Evolutionary conservation across 2,329 filamentous ascomycete species (phyloP), one percentile per base, ranked within the genome.

Genomic region (Ustilaginoidea virens): DNA sequence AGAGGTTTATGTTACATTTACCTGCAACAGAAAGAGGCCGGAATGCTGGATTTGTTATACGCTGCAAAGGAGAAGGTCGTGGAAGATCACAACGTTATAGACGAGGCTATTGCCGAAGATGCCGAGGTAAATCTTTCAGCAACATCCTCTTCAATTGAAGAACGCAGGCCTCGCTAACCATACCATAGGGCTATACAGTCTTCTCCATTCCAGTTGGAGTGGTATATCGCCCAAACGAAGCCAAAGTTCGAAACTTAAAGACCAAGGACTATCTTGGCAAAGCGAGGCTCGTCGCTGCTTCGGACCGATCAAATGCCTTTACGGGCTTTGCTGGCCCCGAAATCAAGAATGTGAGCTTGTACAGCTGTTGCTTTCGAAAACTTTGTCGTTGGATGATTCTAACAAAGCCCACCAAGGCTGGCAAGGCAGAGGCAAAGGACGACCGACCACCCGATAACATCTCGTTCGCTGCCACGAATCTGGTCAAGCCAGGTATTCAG

Each of bases 141-240:
- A n/a, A n/a, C n/a, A n/a, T n/a, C n/a, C n/a, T n/a, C n/a, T n/a
- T n/a, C n/a, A n/a, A n/a, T n/a, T n/a, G n/a, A n/a, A n/a, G n/a
- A n/a, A n/a, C n/a, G n/a, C n/a, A n/a, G n/a, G n/a, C n/a, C 7
- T 28, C 27, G 44, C 60, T 31, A 20, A 3, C 36, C n/a, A n/a
- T n/a, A n/a, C n/a, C n/a, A n/a, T n/a, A 92, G 80, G 90, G 87
- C 26, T 98, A 98, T 49, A 96, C 90, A 1, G 90, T 98, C 23
- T 98, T 98, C 58, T 96, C 86, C 0, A 96, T 96, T 30, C 90
- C 90, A 1, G 86, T 96, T 9, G 90, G 90, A 15, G 81, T 94
- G 18, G 71, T 98, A 11, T 98, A 96, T 55, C 69, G 90, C 33
- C 90, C 90, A 14, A 96, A 94, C 49, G 86, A 92, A 46, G 86